Percentiles rank a stretch among this genome's conserved stretches.
Conservation (phyloP, 306 rosid genomes). For the Malus sylvestris region DNA sequence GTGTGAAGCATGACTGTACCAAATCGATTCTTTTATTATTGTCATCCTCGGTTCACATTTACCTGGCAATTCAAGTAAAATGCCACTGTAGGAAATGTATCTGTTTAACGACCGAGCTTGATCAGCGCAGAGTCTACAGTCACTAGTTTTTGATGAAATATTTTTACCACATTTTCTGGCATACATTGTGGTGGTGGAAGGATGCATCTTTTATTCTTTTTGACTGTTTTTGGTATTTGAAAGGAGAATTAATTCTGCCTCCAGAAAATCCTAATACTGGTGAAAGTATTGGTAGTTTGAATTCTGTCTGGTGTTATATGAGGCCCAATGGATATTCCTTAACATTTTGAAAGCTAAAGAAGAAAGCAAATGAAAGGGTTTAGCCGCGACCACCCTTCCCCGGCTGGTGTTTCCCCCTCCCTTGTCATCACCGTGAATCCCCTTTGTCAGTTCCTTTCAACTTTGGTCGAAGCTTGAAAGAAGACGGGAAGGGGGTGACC, state of each 20-base stretch:
- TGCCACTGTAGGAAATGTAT: conserved; percentile 25
- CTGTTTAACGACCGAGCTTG: conserved; percentile 19
- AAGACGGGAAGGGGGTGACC: not conserved
- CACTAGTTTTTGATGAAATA: conserved; percentile 27
- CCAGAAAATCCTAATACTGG: not conserved
- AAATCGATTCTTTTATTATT: conserved; percentile 19
- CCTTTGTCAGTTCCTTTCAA: not conserved
- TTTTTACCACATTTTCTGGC: conserved; percentile 14
- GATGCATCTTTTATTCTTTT: not conserved
- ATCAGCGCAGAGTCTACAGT: conserved; percentile 10
- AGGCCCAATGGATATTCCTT: too few species aligned
- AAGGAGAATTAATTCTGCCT: not conserved
- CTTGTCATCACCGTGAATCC: not conserved
- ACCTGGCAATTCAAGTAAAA: conserved; percentile 25
- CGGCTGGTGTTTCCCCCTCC: not conserved
- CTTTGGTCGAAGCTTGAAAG: not conserved
- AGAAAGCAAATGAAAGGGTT: not conserved
- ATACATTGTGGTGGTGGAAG: conserved; percentile 15
- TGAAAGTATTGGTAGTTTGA: not conserved
- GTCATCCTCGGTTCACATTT: conserved; percentile 14
- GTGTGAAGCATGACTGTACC: conserved; percentile 29
- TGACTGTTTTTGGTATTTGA: not conserved
- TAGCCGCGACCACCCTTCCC: not conserved
- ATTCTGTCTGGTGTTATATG: too few species aligned
- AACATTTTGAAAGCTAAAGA: not conserved